Base-by-base conservation (phyloP, 2,329 filamentous ascomycete species). In the Tolypocladium tundrense region DNA sequence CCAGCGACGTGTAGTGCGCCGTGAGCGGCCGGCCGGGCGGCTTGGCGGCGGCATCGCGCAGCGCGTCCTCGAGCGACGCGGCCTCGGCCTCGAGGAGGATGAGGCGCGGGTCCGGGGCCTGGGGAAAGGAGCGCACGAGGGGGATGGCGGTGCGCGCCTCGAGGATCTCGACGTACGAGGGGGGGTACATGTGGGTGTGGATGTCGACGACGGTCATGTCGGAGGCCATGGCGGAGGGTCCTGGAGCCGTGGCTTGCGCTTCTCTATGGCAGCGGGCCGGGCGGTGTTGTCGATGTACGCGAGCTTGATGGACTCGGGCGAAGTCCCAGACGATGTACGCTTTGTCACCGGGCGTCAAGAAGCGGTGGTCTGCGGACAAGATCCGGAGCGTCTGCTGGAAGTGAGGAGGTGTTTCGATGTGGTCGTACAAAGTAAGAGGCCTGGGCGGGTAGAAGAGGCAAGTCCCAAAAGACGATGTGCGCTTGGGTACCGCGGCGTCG, bases 21-120 rank as follows among this genome's bases (percentile, higher is more conserved):
- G 91, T 93, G 50, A 97, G 84, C 4, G 92, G 91, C 4, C 92
- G 85, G 42, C 91, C 92, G 3, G 89, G 86, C 10, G 84, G 81
- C 51, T 79, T 83, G 24, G 77, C 75, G 2, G 78, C 70, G 31
- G 79, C 72, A 68, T 85, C 79, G 63, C 82, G 76, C 55, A 77
- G 73, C 2, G 84, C 75, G 55, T 74, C 73, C n/a, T 79, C 71
- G 24, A 80, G 68, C 4, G 74, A 72, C 53, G 75, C 72, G 53
- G 74, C 72, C 65, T 81, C 78, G 27, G 77, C 71, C 33, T 73
- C 80, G 6, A 89, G 77, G 57, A 89, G 84, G 60, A 89, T 84
- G 58, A 90, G 81, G 14, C 87, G 84, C 51, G 85, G 81, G 50
- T 83, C 81, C 21, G 75, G 69, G 31, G 74, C 64, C 51, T 75